Percentiles rank a stretch among this genome's conserved stretches.
phyloP scores from a whole-genome alignment of 257 asterid genomes.

The Primulina huaijiensis region DNA sequence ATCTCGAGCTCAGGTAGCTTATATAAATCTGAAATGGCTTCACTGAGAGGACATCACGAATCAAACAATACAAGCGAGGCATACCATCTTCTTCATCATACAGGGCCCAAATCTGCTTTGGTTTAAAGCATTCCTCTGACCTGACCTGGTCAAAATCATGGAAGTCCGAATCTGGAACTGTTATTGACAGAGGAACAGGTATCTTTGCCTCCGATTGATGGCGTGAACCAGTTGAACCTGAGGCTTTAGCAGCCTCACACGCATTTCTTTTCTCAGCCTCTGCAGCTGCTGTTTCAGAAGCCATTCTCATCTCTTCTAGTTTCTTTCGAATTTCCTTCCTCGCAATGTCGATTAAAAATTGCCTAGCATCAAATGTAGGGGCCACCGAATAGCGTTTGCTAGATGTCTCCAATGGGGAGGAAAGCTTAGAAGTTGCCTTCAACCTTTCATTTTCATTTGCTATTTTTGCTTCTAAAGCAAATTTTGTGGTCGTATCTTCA shows the following conservation, averaged over 20 bases:
- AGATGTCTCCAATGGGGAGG: slow-evolving; percentile 41
- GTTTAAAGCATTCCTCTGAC: slow-evolving; percentile 86
- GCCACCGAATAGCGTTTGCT: slow-evolving; percentile 48
- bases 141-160: slow-evolving; percentile 91
- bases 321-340: slow-evolving; percentile 56
- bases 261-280: slow-evolving; percentile 31
- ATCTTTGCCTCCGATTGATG: slow-evolving; percentile 50
- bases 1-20: slow-evolving; percentile 82
- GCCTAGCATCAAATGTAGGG: slow-evolving; percentile 66
- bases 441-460: slow-evolving; percentile 45
- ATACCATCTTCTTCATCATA: slow-evolving; percentile 98
- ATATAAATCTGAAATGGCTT: slow-evolving; percentile 80
- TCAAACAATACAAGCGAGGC: slow-evolving; percentile 96
- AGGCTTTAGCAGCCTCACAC: slow-evolving; percentile 30
- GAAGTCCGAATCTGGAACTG: slow-evolving; percentile 93
- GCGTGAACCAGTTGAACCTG: slow-evolving; percentile 24
- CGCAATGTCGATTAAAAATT: slow-evolving; percentile 63
- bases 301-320: slow-evolving; percentile 60
- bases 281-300: slow-evolving; percentile 53
- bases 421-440: slow-evolving; percentile 43
- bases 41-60: slow-evolving; percentile 79
- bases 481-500: slow-evolving; percentile 34
- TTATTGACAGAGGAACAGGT: slow-evolving; percentile 62
- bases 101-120: slow-evolving; percentile 95
- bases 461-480: slow-evolving; percentile 36